Base-by-base conservation (phyloP, 768 basidiomycete species). In the Neoboletus magnificus region DNA sequence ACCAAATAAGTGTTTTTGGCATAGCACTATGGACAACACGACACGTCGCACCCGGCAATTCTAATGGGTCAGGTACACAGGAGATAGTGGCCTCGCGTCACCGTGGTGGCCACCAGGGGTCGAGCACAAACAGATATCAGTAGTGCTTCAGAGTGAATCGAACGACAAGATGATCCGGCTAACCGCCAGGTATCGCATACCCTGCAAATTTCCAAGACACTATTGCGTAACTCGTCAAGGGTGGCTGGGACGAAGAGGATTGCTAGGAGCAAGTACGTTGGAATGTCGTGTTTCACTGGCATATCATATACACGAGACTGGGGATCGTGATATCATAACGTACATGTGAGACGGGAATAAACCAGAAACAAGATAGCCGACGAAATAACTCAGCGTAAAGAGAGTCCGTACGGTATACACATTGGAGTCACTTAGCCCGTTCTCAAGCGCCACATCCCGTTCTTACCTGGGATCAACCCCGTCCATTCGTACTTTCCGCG, bases 401-500 rank as follows among this genome's bases (percentile, higher is more conserved):
- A 36, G 32, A 29, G 33, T 16, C 5, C 27, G 27, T 4, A 12
- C 4, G 15, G 18, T 29, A 58, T 49, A 25, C 29, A 23, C 23
- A 40, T 44, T 0, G 15, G 49, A 40, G 1, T 20, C 66, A 43
- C 55, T 72, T 50, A 64, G 20, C 68, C 73, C 37, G 82, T 79
- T 70, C 81, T 86, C 65, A 89, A 77, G 69, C 86, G 82, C 82
- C 84, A 87, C 70, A 82, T 74, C 9, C 86, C 86, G 33, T 80
- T 76, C 61, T 74, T 78, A 2, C 79, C 78, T 50, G 78, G 77
- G 46, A 66, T 67, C 54, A 89, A 67, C 8, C 87, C 87, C 52
- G 77, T 71, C 67, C 86, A 79, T 10, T 81, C 63, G 45, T 72
- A 68, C 56, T 77, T 77, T 35, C 75, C 76, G 15, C 81, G 81